These are phyloP conservation scores for Limnanthes douglasii DNA, from an alignment of 345 rosid species.

Conservation along the genomic window DNA sequence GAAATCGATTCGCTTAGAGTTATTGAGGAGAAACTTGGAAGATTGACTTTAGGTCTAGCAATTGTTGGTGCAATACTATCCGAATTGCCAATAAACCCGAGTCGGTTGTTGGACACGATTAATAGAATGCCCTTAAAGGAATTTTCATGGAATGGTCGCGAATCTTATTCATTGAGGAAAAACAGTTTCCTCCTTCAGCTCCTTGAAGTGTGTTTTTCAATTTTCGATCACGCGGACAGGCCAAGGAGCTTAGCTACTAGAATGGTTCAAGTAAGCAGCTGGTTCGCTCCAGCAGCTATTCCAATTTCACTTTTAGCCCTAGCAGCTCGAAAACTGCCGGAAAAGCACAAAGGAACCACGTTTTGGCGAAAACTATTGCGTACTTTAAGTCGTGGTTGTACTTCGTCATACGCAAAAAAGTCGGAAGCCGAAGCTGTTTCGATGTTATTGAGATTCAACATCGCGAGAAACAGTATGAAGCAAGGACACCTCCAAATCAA, in stretches of 20 bases:
- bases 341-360: slow-evolving; percentile 36
- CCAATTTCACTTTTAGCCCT: slow-evolving; percentile 52
- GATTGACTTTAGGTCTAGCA: slow-evolving; percentile 69
- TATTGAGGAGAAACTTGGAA: slow-evolving; percentile 75
- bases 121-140: slow-evolving; percentile 78
- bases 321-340: slow-evolving; percentile 75
- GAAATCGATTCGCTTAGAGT: slow-evolving; percentile 65
- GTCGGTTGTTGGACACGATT: slow-evolving; percentile 72
- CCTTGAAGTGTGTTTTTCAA: slow-evolving; percentile 88
- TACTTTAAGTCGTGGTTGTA: slow-evolving; percentile 55
- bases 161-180: slow-evolving; percentile 26
- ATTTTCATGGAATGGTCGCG: slow-evolving; percentile 41
- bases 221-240: slow-evolving; percentile 87
- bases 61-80: slow-evolving; percentile 72
- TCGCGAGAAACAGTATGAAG: slow-evolving; percentile 45
- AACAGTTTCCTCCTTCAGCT: slow-evolving; percentile 63
- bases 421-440: slow-evolving; percentile 78
- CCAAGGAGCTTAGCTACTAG: slow-evolving; percentile 84
- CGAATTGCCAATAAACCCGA: slow-evolving; percentile 83
- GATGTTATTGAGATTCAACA: slow-evolving; percentile 69
- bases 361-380: slow-evolving; percentile 39
- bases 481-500: slow-evolving; percentile 46
- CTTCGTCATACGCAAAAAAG: slow-evolving; percentile 40
- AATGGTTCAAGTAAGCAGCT: slow-evolving; percentile 78
- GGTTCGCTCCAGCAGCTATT: slow-evolving; percentile 84